Evolutionary conservation across 768 basidiomycete genomes (phyloP).

Genomic region (Ramaria sp.): DNA sequence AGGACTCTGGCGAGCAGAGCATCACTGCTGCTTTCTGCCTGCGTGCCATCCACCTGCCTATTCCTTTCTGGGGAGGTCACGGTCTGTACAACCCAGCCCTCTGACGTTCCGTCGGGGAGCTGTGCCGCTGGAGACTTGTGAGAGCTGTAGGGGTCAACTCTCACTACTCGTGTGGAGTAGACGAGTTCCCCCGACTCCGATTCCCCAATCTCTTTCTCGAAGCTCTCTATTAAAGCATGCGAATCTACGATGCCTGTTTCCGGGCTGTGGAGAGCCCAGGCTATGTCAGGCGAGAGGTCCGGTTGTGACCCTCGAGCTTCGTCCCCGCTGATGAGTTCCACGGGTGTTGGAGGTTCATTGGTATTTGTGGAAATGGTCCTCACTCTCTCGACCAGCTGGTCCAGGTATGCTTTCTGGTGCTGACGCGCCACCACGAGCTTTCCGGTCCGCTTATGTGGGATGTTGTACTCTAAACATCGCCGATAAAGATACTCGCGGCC

Average conservation of each 20-base stretch:
- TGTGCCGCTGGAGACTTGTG: slow-evolving; percentile 14
- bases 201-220: slow-evolving; percentile 74
- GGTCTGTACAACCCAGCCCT: slow-evolving; percentile 86
- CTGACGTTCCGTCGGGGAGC: slow-evolving; percentile 25
- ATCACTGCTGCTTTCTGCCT: slow-evolving; percentile 32
- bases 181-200: slow-evolving; percentile 61
- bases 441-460: slow-evolving; percentile 66
- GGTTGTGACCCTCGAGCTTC: slow-evolving; percentile 73
- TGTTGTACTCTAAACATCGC: slow-evolving; percentile 48
- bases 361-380: slow-evolving; percentile 10
- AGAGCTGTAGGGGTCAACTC: slow-evolving; percentile 57
- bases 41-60: slow-evolving; percentile 5
- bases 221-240: slow-evolving; percentile 68
- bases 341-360: slow-evolving; percentile 39
- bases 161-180: slow-evolving; percentile 71
- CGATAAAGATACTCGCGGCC: slow-evolving; percentile 80
- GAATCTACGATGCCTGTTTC: slow-evolving; percentile 89
- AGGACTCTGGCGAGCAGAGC: slow-evolving; percentile 64
- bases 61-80: slow-evolving; percentile 32
- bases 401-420: slow-evolving; percentile 60
- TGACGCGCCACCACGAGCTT: slow-evolving; percentile 82
- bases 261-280: slow-evolving; percentile 67
- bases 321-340: slow-evolving; percentile 54
- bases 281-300: slow-evolving; percentile 60
- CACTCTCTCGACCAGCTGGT: slow-evolving; percentile 44